Evolutionary conservation across 805 yeast species (phyloP), one percentile per base, ranked within the genome.

Genomic region (Groenewaldozyma salmanticensis): DNA sequence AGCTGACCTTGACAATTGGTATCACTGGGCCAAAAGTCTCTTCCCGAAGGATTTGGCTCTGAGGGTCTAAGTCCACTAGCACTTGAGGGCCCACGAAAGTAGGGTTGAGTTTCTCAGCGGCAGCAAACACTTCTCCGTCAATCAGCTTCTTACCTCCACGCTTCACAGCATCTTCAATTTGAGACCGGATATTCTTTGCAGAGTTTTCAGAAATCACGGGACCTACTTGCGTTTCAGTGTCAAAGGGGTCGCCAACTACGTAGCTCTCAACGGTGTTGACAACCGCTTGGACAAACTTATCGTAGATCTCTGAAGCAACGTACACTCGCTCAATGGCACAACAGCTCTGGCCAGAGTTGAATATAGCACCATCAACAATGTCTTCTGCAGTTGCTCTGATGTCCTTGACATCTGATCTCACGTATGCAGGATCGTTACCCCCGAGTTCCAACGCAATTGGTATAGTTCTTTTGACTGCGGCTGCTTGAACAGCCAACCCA

Each of bases 1-100:
- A 70, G 52, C 66, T 68, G 60, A 85, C 85, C 62, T 81, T 81
- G 55, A 79, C 66, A 42, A 83, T 72, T 33, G 92, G 78, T 48
- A 81, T 77, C 46, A 86, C 85, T 19, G 95, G 95, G 45, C 95
- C 95, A 54, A 86, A 86, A 51, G 87, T 82, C 68, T 86, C 95
- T 55, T 83, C 94, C 52, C 68, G 70, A 46, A 81, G 84, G 54
- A 86, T 72, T 52, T 67, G 5, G 75, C 75, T 76, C 52, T 74
- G 65, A 55, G 77, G 81, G 15, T 69, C 71, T 49, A 84, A 85
- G 57, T 81, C 85, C 49, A 79, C 79, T 55, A 85, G 80, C 51
- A 86, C 74, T 38, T 94, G 84, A 59, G 95, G 95, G 44, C 71
- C 71, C 39, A 82, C 68, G 55, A 67, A 82, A 55, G 67, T 79